Evolutionary conservation across 2,329 filamentous ascomycete species (phyloP).

Genomic region (Coniochaeta hoffmannii): DNA sequence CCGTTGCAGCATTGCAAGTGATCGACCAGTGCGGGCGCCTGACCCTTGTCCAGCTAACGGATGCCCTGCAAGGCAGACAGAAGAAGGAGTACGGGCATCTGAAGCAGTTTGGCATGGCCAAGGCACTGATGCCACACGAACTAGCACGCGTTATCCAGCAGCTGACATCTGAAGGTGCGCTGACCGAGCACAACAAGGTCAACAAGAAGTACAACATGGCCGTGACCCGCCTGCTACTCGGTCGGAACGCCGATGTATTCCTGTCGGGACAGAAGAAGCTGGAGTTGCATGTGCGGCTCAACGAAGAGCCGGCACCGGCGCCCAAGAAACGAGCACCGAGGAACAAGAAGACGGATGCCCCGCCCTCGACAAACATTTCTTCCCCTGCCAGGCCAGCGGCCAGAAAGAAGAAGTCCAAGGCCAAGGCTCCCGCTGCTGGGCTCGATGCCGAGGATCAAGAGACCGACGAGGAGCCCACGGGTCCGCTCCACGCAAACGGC

Average conservation of each 20-base stretch:
- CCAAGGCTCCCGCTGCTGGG: too few species aligned
- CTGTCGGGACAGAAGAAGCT: conserved; percentile 37
- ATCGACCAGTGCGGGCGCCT: conserved; percentile 55
- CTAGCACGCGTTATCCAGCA: conserved; percentile 78
- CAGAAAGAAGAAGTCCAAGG: conserved; percentile 21
- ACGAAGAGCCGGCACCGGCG: conserved; percentile 20
- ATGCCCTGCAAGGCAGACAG: conserved; percentile 69
- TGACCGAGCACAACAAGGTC: conserved; percentile 62
- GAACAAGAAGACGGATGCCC: conserved; percentile 25
- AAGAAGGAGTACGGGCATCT: conserved; percentile 48
- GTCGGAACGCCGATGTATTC: conserved; percentile 33
- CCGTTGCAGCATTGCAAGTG: conserved; percentile 61
- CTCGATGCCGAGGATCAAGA: conserved; percentile 28
- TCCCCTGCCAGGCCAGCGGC: conserved; percentile 38
- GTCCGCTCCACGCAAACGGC: conserved; percentile 27
- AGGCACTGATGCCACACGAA: conserved; percentile 61
- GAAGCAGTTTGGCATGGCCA: conserved; percentile 60
- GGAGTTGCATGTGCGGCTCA: conserved; percentile 25
- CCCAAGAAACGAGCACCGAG: conserved; percentile 18
- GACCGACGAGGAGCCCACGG: conserved; percentile 29
- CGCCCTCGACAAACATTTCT: conserved; percentile 42
- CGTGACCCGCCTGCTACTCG: conserved; percentile 60
- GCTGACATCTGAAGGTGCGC: conserved; percentile 64
- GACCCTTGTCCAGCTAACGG: conserved; percentile 74
- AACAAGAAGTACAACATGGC: conserved; percentile 59